Evolutionary conservation across 352 stramenopile genomes (phyloP), one percentile per base, ranked within the genome.

Genomic region (Pythium aphanidermatum): DNA sequence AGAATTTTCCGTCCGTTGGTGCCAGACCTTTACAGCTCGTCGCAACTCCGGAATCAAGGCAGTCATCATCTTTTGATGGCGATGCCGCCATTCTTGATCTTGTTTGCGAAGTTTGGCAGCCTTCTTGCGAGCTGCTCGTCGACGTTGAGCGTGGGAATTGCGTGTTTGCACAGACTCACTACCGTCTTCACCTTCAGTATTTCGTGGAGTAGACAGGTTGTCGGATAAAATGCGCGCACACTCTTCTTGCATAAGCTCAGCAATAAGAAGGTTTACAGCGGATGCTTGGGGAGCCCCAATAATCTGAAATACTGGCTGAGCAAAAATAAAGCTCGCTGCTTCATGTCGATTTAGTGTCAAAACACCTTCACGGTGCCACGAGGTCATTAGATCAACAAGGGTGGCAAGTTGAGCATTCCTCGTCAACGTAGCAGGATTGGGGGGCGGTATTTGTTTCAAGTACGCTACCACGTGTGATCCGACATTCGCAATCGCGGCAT

Each of bases 191-290:
- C 7, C 9, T 17, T 26, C 17, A 10, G 8, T 32, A 17, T 46
- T 26, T 11, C 37, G 35, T 10, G 46, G 29, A 5, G 26, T 27
- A 13, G 38, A 7, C 13, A 90, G 24, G 21, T 60, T 71, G 25
- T 86, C 73, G 14, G 57, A 72, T n/a, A 93, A 47, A 10, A 90
- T 44, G n/a, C 69, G 33, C 2, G 78, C 82, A 25, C 76, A 90
- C 23, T 84, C 63, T 6, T 71, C 78, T 55, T 93, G 82, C 12
- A 93, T 37, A 17, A 86, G 47, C 43, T 91, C 82, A 3, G 76
- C 76, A 10, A 87, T 44, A n/a, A 93, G 52, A 10, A 93, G 55
- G 29, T 73, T 68, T 10, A 91, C 55, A 3, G 82, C 60, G 14
- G 68, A 65, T 3, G 64, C 51, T 58, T 93, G 74, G 12, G 81